A percentile compares a stretch with the other conserved stretches of the same genome.
Conservation (phyloP, 306 rosid species). For the Prosopis cineraria region DNA sequence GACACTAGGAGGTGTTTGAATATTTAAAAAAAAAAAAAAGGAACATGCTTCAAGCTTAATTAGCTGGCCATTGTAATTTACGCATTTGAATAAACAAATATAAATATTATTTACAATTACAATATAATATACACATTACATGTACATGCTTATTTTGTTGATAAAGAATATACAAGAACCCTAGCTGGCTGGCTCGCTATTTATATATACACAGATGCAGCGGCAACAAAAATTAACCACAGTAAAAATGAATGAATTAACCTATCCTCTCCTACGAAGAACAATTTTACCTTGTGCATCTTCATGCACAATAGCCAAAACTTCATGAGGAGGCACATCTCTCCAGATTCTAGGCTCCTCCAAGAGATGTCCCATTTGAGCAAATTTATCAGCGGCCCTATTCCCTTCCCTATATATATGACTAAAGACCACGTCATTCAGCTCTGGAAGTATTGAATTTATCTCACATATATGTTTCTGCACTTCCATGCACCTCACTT, state of each 20-base stretch:
- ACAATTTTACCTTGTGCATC: conserved; percentile 77
- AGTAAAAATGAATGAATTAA: background rate
- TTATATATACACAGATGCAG: background rate
- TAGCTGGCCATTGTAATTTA: background rate
- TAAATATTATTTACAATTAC: too few species aligned
- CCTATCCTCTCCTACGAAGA: conserved; percentile 47
- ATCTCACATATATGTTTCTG: conserved; percentile 49
- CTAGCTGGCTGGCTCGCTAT: background rate
- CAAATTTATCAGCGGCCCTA: conserved; percentile 69
- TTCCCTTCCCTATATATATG: conserved; percentile 77
- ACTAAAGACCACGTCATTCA: conserved; percentile 45
- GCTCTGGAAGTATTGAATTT: conserved; percentile 45
- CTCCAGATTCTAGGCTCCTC: conserved; percentile 58
- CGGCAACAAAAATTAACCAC: background rate
- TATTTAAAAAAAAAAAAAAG: background rate
- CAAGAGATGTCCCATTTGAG: conserved; percentile 63
- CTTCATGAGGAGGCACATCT: conserved; percentile 53
- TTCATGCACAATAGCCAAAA: conserved; percentile 47
- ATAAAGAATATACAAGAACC: conserved; percentile 11
- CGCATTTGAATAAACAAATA: background rate
- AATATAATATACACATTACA: background rate
- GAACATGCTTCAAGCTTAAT: background rate
- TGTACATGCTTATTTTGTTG: background rate
- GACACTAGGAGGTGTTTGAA: background rate
- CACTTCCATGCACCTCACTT: conserved; percentile 53